Base-by-base conservation (phyloP, 306 rosid genomes). In the Albizia julibrissin region DNA sequence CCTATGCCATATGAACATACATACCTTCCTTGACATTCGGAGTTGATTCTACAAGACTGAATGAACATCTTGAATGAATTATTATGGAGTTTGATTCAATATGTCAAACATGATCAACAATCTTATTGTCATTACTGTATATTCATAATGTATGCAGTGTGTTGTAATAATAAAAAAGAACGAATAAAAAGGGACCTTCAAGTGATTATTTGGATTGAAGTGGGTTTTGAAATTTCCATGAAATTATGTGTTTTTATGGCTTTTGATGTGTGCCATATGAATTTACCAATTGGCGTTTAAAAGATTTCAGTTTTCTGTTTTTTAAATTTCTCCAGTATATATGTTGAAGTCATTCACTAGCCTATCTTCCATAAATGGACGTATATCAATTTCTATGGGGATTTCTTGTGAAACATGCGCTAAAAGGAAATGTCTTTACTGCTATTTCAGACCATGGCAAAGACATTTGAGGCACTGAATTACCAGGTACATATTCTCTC, bases 381-480 rank as follows among this genome's bases (percentile, higher is more conserved):
- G 46, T 66, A 69, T 73, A 18, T 80, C 50, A 69, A 61, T 58
- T 83, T 52, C 65, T 54, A 39, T 44, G 75, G 81, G 73, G 65
- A 54, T 80, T 67, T 56, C 65, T n/a, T 70, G 68, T 72, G 79
- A 59, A 50, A 67, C 59, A 70, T 65, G 77, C 59, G 46, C 71
- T 84, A 5, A 22, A 71, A 71, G 24, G 83, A 80, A 84, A 64
- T 87, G 72, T 74, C 64, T 58, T 84, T 81, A 65, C 72, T 80
- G 76, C 72, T 82, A 69, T 82, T 85, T 44, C 99, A 95, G 99
- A 89, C 93, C 80, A 90, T 92, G 94, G 90, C 93, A 16, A 95
- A 92, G 82, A 93, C 99, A 70, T 95, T 95, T 79, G 97, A 95
- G 92, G 97, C 84, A 95, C 97, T 11, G 99, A 95, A 86, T 89